A percentile compares a stretch with the other conserved stretches of the same genome.
phyloP scores from a whole-genome alignment of 2,329 filamentous ascomycete species.

The Ceratocystis cubensis region DNA sequence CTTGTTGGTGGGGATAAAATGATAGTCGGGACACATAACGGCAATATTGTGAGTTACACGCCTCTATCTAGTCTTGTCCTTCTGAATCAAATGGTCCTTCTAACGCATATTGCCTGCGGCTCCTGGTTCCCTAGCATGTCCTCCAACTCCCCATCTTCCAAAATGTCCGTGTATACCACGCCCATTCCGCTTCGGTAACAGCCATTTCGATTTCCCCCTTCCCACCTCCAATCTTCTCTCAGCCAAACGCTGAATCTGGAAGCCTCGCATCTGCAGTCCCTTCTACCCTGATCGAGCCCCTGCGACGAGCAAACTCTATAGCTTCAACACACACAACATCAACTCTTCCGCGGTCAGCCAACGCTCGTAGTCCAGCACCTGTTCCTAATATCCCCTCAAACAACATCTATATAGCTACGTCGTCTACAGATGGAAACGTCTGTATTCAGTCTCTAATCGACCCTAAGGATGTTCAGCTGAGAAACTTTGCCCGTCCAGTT shows the following conservation, averaged over 20 bases:
- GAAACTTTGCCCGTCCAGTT: constrained; percentile 87
- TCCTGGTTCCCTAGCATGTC: constrained; percentile 53
- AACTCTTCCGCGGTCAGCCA: constrained; percentile 33
- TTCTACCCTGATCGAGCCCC: constrained; percentile 4
- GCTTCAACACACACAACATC: constrained; percentile 33
- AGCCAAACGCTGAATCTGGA: not conserved
- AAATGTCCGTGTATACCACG: constrained; percentile 73
- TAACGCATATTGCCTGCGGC: not conserved
- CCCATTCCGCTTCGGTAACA: constrained; percentile 84
- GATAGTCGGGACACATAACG: constrained; percentile 92
- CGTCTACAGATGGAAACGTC: constrained; percentile 90
- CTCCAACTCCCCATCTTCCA: constrained; percentile 73
- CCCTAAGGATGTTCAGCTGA: constrained; percentile 74
- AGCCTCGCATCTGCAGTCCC: constrained; percentile 14
- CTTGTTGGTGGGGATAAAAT: constrained; percentile 91
- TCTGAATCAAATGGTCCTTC: not conserved
- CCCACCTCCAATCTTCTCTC: constrained; percentile 42
- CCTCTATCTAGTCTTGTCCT: not conserved
- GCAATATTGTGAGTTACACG: constrained; percentile 62
- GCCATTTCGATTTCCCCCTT: constrained; percentile 82
- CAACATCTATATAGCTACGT: constrained; percentile 83
- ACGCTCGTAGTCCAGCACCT: constrained; percentile 38
- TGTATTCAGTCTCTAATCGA: constrained; percentile 83
- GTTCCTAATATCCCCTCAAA: constrained; percentile 71
- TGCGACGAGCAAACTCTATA: constrained; percentile 27